Evolutionary conservation across 371 early-diverging fungal species (phyloP), one percentile per base, ranked within the genome.

Genomic region (Neoconidiobolus thromboides): DNA sequence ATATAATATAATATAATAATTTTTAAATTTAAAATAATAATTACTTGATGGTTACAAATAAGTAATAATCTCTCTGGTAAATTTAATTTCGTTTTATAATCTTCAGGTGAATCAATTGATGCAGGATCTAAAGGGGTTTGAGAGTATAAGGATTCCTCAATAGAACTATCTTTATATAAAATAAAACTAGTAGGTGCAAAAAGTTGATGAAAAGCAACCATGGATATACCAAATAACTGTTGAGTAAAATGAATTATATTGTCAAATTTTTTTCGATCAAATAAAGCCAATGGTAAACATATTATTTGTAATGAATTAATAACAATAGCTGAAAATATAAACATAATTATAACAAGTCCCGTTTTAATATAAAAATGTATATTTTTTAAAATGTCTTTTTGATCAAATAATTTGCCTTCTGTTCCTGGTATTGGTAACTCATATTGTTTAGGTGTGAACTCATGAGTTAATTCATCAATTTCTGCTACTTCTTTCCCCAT

Each of bases 11-110:
- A 65, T 38, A 46, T 43, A 43, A 57, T 10, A 57, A 38, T 10
- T 43, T 43, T 39, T 57, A 46, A 43, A n/a, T 38, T 48, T 46
- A 44, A 43, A 59, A 48, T 10, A 26, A 26, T 69, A 79, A 80
- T 69, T 26, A 26, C 26, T 26, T 89, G 89, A 69, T 90, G 89
- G 68, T 91, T 88, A 52, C 85, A 77, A 56, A 85, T 83, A 9
- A 85, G 62, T 50, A 79, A 63, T 44, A 73, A 60, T 7, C 78
- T 64, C 3, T 72, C 62, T 2, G 78, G 76, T 48, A 79, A 66
- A 40, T 69, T 59, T 15, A 78, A 55, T 2, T 48, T 38, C 37
- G 12, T 43, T 50, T 57, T 46, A 5, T 41, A 42, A 43, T 55
- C 40, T 59, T 70, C 58, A 65, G 48, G 52, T 36, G 37, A 52